Evolutionary conservation across 2,329 filamentous ascomycete genomes (phyloP).

Genomic region (Zymoseptoria passerinii): DNA sequence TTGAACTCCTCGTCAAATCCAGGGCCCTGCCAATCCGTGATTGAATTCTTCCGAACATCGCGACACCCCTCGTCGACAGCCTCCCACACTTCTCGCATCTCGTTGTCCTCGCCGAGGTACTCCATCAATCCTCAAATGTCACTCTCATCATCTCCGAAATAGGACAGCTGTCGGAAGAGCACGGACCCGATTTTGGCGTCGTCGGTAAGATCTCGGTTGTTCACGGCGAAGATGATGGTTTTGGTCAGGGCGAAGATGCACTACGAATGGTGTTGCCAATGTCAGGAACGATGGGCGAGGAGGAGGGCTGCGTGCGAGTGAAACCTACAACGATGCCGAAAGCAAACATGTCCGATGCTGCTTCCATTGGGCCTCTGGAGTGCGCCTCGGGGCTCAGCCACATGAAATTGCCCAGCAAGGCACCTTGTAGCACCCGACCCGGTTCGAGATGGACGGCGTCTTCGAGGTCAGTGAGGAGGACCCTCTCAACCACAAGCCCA

Average conservation of each 20-base stretch:
- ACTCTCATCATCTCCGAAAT: conserved; percentile 19
- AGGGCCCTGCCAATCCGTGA: not conserved
- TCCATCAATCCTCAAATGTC: not conserved
- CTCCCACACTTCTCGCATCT: not conserved
- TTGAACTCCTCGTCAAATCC: not conserved
- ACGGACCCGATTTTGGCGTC: conserved; percentile 34
- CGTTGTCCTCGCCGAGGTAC: not conserved
- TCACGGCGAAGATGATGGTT: conserved; percentile 10
- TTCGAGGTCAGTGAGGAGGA: conserved; percentile 27
- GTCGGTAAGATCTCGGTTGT: conserved; percentile 28
- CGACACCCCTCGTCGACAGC: not conserved
- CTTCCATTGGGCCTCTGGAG: conserved; percentile 23
- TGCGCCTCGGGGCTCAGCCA: conserved; percentile 29
- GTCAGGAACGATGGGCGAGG: not conserved
- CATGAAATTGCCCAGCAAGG: conserved; percentile 26
- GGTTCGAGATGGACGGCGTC: conserved; percentile 32
- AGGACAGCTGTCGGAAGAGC: conserved; percentile 26
- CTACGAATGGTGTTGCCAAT: not conserved
- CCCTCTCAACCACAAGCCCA: conserved; percentile 12
- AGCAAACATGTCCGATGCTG: conserved; percentile 26
- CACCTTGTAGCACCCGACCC: conserved; percentile 23
- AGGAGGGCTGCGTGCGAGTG: not conserved
- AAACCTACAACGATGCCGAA: conserved; percentile 21
- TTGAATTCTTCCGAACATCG: not conserved
- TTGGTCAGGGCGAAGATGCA: not conserved